These are phyloP conservation scores for Acacia pycnantha DNA, from an alignment of 331 rosid species.

Conservation along the genomic window DNA sequence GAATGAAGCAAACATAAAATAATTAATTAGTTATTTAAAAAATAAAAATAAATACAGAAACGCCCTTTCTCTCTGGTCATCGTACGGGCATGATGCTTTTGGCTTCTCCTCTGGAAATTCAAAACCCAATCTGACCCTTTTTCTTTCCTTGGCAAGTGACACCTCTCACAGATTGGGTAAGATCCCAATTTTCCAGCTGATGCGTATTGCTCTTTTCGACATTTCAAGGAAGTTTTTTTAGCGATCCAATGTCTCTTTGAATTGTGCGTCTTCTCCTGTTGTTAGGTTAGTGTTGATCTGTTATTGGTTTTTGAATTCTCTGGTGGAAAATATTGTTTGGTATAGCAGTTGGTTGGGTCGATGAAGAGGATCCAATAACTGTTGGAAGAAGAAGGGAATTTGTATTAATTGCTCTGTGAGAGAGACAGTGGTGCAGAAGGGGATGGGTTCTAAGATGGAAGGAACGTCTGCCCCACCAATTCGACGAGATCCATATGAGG, in stretches of 20 bases:
- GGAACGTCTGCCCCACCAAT: conserved; percentile 78
- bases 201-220: conserved; percentile 1
- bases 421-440: conserved; percentile 28
- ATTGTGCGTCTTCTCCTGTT: conserved; percentile 23
- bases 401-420: neutral
- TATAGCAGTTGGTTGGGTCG: conserved; percentile 20
- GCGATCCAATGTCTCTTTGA: conserved; percentile 49
- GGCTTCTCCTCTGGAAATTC: conserved; percentile 11
- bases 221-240: conserved; percentile 17
- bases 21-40: neutral
- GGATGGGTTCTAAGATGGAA: conserved; percentile 76
- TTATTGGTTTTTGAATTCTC: neutral
- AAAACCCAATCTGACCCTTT: conserved; percentile 29
- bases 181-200: conserved; percentile 27
- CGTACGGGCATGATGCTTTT: neutral
- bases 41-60: neutral
- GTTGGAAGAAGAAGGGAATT: neutral
- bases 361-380: conserved; percentile 8
- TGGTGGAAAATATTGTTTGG: conserved; percentile 20
- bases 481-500: conserved; percentile 95
- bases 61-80: neutral
- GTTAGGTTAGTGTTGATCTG: neutral
- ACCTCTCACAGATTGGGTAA: neutral
- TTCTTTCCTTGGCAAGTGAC: neutral
- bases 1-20: neutral